These are phyloP conservation scores for Corynespora cassiicola DNA, from an alignment of 2,329 filamentous ascomycete genomes.

Conservation along the genomic window DNA sequence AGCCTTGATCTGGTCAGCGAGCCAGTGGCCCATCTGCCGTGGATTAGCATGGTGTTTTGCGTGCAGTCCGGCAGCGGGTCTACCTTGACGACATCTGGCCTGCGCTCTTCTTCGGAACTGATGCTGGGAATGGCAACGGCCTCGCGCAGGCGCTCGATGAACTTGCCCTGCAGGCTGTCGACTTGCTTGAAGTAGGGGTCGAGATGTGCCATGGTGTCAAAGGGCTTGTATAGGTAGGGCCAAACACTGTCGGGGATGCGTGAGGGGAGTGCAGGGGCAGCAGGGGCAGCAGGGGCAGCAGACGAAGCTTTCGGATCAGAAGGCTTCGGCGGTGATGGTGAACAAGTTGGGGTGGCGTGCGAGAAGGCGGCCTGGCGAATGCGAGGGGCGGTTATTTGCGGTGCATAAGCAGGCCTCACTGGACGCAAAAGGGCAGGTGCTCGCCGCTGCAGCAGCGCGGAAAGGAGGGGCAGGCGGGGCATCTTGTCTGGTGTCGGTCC, in stretches of 20 bases:
- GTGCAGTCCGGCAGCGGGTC: not conserved
- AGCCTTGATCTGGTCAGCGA: constrained; percentile 79
- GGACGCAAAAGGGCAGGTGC: constrained; percentile 37
- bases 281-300: constrained; percentile 22
- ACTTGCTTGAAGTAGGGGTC: constrained; percentile 94
- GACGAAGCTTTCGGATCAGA: too few relatives aligned
- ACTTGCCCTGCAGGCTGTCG: constrained; percentile 76
- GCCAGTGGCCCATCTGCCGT: constrained; percentile 83
- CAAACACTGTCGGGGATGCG: constrained; percentile 31
- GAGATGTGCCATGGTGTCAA: constrained; percentile 80
- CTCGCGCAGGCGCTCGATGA: constrained; percentile 88
- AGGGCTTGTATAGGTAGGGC: constrained; percentile 57
- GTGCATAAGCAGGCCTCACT: constrained; percentile 19
- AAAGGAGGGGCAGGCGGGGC: constrained; percentile 26
- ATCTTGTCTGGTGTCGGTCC: constrained; percentile 13
- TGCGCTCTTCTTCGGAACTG: constrained; percentile 86
- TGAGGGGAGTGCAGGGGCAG: constrained; percentile 4
- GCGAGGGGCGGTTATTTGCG: constrained; percentile 36
- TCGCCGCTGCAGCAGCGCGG: constrained; percentile 12
- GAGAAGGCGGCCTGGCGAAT: constrained; percentile 17
- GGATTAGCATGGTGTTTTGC: constrained; percentile 5
- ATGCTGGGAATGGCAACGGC: constrained; percentile 97
- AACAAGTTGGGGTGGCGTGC: too few relatives aligned
- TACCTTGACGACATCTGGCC: constrained; percentile 86
- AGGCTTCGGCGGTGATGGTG: constrained; percentile 14